Percentiles rank a stretch among this genome's conserved stretches.
Conservation (phyloP, 768 basidiomycete species). For the Pleurotus cornucopiae region DNA sequence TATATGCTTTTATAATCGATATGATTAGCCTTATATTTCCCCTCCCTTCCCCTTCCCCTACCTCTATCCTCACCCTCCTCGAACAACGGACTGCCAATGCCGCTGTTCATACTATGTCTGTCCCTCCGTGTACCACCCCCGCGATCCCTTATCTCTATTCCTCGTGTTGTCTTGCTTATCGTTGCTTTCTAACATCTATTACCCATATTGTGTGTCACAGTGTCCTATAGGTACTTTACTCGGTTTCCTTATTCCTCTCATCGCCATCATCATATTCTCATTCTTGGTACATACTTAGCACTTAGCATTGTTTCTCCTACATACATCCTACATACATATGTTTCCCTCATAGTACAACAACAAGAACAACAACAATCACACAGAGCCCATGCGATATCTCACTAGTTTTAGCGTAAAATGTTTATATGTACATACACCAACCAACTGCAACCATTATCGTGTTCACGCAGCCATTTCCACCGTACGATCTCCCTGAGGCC, state of each 20-base stretch:
- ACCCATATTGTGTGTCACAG: too few relatives aligned
- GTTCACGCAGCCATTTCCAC: too few relatives aligned
- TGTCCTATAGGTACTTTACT: not conserved
- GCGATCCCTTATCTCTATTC: not conserved
- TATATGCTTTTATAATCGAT: not conserved
- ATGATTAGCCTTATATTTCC: not conserved
- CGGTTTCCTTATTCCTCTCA: not conserved
- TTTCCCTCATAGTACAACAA: not conserved
- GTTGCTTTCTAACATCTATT: not conserved
- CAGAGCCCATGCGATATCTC: not conserved
- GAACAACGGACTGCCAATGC: not conserved
- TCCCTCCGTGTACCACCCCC: not conserved
- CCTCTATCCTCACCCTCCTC: too few relatives aligned
- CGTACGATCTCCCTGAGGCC: too few relatives aligned
- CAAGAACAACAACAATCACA: too few relatives aligned
- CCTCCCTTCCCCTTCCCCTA: not conserved
- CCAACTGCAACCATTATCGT: too few relatives aligned
- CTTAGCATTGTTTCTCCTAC: not conserved
- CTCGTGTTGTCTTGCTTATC: conserved; percentile 4
- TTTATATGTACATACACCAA: conserved; percentile 2
- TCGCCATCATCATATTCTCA: not conserved
- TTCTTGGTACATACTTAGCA: not conserved
- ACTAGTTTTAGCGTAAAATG: not conserved
- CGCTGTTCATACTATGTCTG: not conserved
- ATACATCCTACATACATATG: not conserved